phyloP scores from a whole-genome alignment of 345 rosid genomes.

The Acer saccharum region DNA sequence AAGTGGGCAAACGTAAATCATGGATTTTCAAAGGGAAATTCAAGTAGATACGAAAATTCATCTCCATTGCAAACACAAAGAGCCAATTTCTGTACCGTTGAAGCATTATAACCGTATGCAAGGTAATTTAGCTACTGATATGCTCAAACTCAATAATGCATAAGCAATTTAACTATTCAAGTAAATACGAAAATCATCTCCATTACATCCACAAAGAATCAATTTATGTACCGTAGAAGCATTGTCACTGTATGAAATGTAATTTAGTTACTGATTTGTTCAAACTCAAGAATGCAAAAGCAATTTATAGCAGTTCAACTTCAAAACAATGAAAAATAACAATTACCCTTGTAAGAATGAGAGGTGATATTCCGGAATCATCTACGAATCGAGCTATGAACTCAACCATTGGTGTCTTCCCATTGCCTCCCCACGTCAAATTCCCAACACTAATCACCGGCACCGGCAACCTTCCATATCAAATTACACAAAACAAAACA shows the following conservation, averaged over 20 bases:
- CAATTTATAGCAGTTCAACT: background rate
- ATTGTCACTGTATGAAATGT: background rate
- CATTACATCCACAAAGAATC: too few species aligned
- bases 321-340: background rate
- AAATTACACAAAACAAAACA: conserved; percentile 1
- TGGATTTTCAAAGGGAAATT: too few species aligned
- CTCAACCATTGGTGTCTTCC: conserved; percentile 96
- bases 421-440: conserved; percentile 92
- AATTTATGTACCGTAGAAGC: background rate
- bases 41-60: background rate
- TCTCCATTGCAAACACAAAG: background rate
- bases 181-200: too few species aligned
- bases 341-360: conserved; percentile 75
- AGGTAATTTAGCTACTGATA: background rate
- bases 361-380: conserved; percentile 64
- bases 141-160: background rate
- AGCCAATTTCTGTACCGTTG: background rate
- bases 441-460: conserved; percentile 92
- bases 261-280: background rate
- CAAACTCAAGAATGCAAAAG: background rate
- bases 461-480: conserved; percentile 59
- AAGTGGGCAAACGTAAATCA: background rate
- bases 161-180: background rate
- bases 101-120: background rate
- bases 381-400: conserved; percentile 51